phyloP scores from a whole-genome alignment of 2,329 filamentous ascomycete species.

The Pestalotiopsis sp. region DNA sequence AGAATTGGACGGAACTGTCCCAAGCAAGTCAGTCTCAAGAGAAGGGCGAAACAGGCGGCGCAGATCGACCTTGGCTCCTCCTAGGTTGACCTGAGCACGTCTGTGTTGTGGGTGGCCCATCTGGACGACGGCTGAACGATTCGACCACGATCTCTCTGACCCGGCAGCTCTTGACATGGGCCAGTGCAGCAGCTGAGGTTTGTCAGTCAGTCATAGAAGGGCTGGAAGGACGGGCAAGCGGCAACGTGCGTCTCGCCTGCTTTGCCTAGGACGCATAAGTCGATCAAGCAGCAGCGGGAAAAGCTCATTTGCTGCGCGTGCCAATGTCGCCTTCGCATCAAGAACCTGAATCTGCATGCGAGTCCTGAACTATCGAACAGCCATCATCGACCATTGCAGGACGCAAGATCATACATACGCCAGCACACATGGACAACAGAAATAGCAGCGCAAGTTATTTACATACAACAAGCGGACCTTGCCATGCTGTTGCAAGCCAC shows the following conservation, averaged over 20 bases:
- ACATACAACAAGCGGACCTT: neutral
- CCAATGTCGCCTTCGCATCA: neutral
- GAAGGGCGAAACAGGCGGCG: conserved; percentile 5
- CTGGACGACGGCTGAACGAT: neutral
- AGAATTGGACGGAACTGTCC: neutral
- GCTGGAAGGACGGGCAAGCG: neutral
- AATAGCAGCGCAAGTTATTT: neutral
- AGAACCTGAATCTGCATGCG: neutral
- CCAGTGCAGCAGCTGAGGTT: neutral
- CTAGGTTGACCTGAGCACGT: neutral
- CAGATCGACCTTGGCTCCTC: neutral
- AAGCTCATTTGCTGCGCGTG: neutral
- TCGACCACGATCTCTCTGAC: neutral
- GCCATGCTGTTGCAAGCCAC: neutral
- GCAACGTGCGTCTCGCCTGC: neutral
- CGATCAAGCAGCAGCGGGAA: neutral
- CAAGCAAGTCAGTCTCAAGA: neutral
- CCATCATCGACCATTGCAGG: neutral
- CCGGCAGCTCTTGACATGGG: neutral
- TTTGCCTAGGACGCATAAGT: neutral
- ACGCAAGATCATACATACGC: neutral
- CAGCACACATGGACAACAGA: neutral
- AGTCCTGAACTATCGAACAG: neutral
- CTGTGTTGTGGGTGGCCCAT: neutral
- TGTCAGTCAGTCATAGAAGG: neutral